Base-by-base conservation (phyloP, 2,329 filamentous ascomycete species). In the Fusarium torreyae region DNA sequence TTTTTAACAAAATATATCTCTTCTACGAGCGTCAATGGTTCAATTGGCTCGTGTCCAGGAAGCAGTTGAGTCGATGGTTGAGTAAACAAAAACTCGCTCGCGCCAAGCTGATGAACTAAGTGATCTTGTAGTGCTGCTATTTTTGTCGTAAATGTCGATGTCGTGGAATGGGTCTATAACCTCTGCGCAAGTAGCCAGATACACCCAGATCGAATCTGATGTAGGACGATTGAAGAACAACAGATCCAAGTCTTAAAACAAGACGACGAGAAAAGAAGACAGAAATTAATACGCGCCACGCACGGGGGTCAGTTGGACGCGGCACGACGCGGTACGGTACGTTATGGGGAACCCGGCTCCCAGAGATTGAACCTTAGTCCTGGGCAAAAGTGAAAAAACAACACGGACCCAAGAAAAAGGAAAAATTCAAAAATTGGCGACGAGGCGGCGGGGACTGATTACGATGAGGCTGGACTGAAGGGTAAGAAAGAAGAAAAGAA, bases 261-360 rank as follows among this genome's bases (percentile, higher is more conserved):
- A 57, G 63, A 57, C 43, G 20, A 38, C 36, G 26, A 42, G 17
- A 28, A n/a, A 44, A 20, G 15, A 33, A n/a, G 24, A 62, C 17
- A 40, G 40, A 52, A 46, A 61, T 57, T 43, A 58, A 56, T 36
- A 66, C 55, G 55, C 51, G 59, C 59, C 44, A n/a, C 43, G 28
- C 40, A 63, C 46, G 51, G 33, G 44, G 43, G 20, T 49, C 39
- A 34, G 22, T 18, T 31, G 28, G 57, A 70, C 64, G 59, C 68
- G 68, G 64, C 54, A 64, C 64, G 65, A 59, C 65, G 48, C 64
- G 64, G 57, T 57, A 46, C 64, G 64, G 57, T 57, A 46, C 51
- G 59, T 15, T 66, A 63, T 36, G 51, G 48, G 46, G 36, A 42
- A 57, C 62, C 69, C 31, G 50, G 44, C 44, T 34, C 44, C 18